phyloP scores from a whole-genome alignment of 495 filamentous ascomycete species.

The Parathielavia appendiculata region DNA sequence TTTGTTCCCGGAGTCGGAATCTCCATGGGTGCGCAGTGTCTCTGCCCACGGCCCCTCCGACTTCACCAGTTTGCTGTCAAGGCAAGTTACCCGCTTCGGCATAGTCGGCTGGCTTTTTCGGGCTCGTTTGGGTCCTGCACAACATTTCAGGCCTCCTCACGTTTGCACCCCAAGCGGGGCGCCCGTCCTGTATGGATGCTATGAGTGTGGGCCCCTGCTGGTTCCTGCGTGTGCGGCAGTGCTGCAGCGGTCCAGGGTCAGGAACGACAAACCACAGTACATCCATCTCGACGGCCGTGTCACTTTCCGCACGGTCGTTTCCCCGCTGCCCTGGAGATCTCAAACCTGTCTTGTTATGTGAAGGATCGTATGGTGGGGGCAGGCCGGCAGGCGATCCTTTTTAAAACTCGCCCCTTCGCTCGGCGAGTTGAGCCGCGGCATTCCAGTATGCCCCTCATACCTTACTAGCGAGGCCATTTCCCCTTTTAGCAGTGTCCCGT shows the following conservation, averaged over 20 bases:
- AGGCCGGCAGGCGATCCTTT: neutral
- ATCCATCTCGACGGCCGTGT: neutral
- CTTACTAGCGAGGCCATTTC: slow-evolving; percentile 21
- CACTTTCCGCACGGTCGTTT: slow-evolving; percentile 13
- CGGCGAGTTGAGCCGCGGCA: slow-evolving; percentile 13
- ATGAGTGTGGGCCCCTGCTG: slow-evolving; percentile 3
- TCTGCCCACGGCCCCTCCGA: too few relatives aligned
- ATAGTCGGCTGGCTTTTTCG: neutral
- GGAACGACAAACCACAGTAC: slow-evolving; percentile 1
- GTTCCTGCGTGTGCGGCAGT: slow-evolving; percentile 10
- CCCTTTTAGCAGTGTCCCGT: slow-evolving; percentile 17
- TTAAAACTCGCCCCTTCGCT: slow-evolving; percentile 12
- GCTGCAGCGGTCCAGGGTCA: neutral
- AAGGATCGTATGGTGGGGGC: slow-evolving; percentile 10
- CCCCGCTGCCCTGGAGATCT: slow-evolving; percentile 11
- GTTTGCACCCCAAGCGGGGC: slow-evolving; percentile 7
- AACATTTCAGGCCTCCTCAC: neutral
- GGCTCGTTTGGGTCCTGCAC: neutral
- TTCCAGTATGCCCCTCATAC: slow-evolving; percentile 26
- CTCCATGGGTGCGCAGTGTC: neutral
- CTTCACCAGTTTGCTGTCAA: slow-evolving; percentile 10
- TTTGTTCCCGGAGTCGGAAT: slow-evolving; percentile 2
- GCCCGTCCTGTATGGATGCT: neutral
- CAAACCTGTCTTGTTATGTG: neutral
- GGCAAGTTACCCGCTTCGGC: slow-evolving; percentile 8